A percentile compares a stretch with the other conserved stretches of the same genome.
phyloP scores from a whole-genome alignment of 176 grass and related monocot genomes.

The Phoenix roebelenii region DNA sequence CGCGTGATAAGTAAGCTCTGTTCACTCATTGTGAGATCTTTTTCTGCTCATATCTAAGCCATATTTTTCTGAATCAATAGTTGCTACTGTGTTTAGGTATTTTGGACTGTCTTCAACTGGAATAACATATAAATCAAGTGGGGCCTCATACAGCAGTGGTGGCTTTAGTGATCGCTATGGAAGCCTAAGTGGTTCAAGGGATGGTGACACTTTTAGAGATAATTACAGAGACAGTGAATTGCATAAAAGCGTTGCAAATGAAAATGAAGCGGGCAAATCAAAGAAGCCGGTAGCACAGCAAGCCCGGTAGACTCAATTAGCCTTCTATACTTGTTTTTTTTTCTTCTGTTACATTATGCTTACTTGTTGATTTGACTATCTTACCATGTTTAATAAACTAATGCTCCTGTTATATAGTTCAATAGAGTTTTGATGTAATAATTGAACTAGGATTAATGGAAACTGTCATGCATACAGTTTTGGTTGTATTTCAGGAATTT shows the following conservation, averaged over 20 bases:
- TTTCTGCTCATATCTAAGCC: not conserved
- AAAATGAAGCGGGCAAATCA: conserved; percentile 40
- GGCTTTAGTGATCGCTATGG: conserved; percentile 56
- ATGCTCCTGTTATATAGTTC: too few species aligned
- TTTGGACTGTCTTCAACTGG: conserved; percentile 87
- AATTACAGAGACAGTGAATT: conserved; percentile 51
- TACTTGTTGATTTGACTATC: too few species aligned
- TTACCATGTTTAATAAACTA: too few species aligned
- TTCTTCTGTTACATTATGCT: too few species aligned
- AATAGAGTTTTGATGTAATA: too few species aligned
- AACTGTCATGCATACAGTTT: too few species aligned
- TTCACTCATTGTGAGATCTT: too few species aligned
- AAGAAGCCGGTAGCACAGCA: conserved; percentile 31
- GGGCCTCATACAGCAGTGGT: conserved; percentile 38
- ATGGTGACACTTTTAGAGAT: conserved; percentile 52
- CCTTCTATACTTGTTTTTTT: not conserved
- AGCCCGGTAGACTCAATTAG: conserved; percentile 35
- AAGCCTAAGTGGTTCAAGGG: conserved; percentile 63
- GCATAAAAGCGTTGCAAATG: conserved; percentile 13
- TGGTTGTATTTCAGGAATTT: too few species aligned
- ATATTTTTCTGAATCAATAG: conserved; percentile 14
- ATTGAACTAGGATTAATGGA: too few species aligned
- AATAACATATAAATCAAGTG: conserved; percentile 80
- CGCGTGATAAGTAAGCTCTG: conserved; percentile 78
- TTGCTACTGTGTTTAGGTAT: conserved; percentile 54